These are phyloP conservation scores for Monoraphidium neglectum DNA, from an alignment of 139 green algal genomes.

Conservation along the genomic window DNA sequence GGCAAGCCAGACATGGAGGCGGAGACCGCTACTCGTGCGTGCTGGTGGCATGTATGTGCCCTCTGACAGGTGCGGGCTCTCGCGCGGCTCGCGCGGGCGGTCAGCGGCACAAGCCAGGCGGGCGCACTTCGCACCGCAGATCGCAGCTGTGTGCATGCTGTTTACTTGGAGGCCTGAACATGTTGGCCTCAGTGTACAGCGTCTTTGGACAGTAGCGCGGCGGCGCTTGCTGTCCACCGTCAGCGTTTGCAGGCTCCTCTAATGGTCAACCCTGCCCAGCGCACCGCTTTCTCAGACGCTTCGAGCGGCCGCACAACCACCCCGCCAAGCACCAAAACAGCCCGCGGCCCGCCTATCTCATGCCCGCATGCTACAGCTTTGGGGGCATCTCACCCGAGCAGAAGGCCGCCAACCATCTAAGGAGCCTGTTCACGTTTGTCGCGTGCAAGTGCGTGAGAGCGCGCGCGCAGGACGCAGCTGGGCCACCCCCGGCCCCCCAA, in stretches of 20 bases:
- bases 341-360: too few relatives aligned
- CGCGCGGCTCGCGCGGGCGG: too few relatives aligned
- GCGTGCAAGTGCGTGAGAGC: conserved; percentile 64
- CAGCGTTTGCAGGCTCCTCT: too few relatives aligned
- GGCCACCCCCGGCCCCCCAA: too few relatives aligned
- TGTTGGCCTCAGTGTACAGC: neutral
- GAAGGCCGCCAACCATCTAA: conserved; percentile 58
- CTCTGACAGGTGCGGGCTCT: conserved; percentile 18
- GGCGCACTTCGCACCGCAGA: neutral
- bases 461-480: too few relatives aligned
- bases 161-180: too few relatives aligned
- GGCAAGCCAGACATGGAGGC: neutral
- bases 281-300: neutral
- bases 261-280: neutral
- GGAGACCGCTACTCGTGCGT: too few relatives aligned
- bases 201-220: neutral
- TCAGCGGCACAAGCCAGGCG: neutral
- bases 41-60: conserved; percentile 29
- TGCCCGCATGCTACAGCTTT: conserved; percentile 55
- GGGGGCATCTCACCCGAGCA: conserved; percentile 69
- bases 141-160: too few relatives aligned
- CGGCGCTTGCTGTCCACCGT: neutral
- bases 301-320: neutral
- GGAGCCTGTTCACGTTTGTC: conserved; percentile 80
- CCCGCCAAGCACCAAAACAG: neutral